These are phyloP conservation scores for Syncephalastrum monosporum DNA, from an alignment of 371 early-diverging fungal genomes.

Conservation along the genomic window DNA sequence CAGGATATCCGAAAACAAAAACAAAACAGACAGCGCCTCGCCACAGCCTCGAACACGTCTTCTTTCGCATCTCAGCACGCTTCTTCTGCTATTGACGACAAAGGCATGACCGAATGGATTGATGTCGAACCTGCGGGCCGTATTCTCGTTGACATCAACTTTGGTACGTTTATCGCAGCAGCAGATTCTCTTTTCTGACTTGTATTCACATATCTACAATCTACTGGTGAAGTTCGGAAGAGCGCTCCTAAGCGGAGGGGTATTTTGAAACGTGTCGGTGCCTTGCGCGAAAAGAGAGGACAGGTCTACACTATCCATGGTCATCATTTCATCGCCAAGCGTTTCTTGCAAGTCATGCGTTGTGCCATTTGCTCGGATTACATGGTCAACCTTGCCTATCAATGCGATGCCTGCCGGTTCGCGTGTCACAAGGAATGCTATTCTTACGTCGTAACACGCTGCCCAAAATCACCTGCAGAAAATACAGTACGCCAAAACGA, in stretches of 20 bases:
- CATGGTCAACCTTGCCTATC: conserved; percentile 82
- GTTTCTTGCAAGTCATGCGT: conserved; percentile 90
- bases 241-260: too few species aligned
- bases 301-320: conserved; percentile 78
- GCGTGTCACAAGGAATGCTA: conserved; percentile 94
- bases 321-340: conserved; percentile 83
- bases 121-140: conserved; percentile 94
- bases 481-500: too few species aligned
- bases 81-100: conserved; percentile 8
- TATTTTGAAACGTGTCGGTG: conserved; percentile 63
- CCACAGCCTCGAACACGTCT: neutral
- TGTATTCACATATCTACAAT: too few species aligned
- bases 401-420: conserved; percentile 73
- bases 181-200: too few species aligned
- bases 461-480: too few species aligned
- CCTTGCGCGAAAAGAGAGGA: conserved; percentile 82
- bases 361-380: conserved; percentile 93
- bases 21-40: conserved; percentile 23
- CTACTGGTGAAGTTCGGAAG: too few species aligned
- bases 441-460: conserved; percentile 69
- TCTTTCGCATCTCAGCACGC: conserved; percentile 7
- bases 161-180: conserved; percentile 44
- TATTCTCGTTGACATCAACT: conserved; percentile 74
- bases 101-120: conserved; percentile 74
- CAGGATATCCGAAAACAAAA: conserved; percentile 71